Evolutionary conservation across 768 basidiomycete genomes (phyloP).

Genomic region (Pleurotus giganteus): DNA sequence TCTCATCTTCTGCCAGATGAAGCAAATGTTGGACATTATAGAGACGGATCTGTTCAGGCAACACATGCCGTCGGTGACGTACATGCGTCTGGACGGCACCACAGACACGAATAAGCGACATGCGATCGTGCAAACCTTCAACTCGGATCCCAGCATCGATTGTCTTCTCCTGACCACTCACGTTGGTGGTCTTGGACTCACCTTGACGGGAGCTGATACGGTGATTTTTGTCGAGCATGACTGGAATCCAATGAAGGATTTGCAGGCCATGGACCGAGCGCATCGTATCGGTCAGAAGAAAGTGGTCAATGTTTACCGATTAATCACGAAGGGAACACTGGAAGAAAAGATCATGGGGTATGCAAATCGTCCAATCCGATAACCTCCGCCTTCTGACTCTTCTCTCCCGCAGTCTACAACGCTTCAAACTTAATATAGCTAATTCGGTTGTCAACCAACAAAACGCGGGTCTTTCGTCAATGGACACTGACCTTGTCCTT

Average conservation of each 20-base stretch:
- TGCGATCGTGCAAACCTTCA: conserved; percentile 97
- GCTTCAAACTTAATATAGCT: conserved; percentile 98
- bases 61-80: conserved; percentile 94
- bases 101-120: conserved; percentile 95
- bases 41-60: conserved; percentile 89
- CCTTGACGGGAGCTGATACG: conserved; percentile 96
- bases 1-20: conserved; percentile 98
- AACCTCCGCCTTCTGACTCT: neutral
- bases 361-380: conserved; percentile 21
- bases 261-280: conserved; percentile 99
- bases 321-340: conserved; percentile 94
- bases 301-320: conserved; percentile 96
- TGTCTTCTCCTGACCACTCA: conserved; percentile 94
- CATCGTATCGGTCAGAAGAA: conserved; percentile 98
- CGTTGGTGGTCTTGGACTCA: conserved; percentile 94
- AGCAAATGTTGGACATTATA: conserved; percentile 98
- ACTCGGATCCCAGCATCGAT: conserved; percentile 95
- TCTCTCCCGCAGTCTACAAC: conserved; percentile 70
- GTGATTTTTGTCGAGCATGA: conserved; percentile 99
- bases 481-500: conserved; percentile 96
- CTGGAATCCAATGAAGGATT: conserved; percentile 99
- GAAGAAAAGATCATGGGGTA: conserved; percentile 99
- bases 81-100: conserved; percentile 95
- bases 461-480: conserved; percentile 88
- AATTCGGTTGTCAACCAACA: conserved; percentile 97